Conservation (phyloP, 805 yeast genomes). For the Kazachstania bromeliacearum region DNA sequence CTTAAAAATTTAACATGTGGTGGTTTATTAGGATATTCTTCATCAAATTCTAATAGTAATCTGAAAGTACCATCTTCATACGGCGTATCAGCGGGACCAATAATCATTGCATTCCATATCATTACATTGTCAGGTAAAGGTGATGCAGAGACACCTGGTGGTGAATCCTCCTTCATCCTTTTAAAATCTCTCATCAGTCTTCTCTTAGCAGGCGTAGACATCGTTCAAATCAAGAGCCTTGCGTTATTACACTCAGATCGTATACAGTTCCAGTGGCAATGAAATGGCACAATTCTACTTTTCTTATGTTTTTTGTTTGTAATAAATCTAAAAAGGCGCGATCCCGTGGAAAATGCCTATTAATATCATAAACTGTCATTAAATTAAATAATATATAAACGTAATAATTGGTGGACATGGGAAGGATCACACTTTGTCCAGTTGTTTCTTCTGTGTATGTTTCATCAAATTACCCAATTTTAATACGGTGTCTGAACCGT, state of each 20-base stretch:
- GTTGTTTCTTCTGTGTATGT: constrained; percentile 49
- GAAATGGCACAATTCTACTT: too few species aligned
- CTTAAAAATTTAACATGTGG: constrained; percentile 85
- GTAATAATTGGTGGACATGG: too few species aligned
- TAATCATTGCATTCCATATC: constrained; percentile 95
- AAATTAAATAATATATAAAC: too few species aligned
- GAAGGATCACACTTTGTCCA: constrained; percentile 51
- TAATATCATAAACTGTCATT: too few species aligned
- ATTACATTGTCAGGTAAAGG: constrained; percentile 95
- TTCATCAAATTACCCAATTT: constrained; percentile 71
- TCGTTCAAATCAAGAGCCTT: too few species aligned
- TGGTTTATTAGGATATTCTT: constrained; percentile 95
- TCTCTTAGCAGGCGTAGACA: constrained; percentile 99
- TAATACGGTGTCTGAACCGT: constrained; percentile 82
- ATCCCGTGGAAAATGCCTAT: too few species aligned
- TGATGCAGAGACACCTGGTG: constrained; percentile 95
- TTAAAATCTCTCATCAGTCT: constrained; percentile 97
- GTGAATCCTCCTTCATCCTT: constrained; percentile 96
- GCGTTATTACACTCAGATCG: too few species aligned
- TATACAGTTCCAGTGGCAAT: too few species aligned
- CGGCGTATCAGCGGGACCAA: constrained; percentile 96
- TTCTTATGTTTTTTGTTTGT: too few species aligned
- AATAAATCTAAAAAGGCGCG: too few species aligned
- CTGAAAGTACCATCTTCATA: constrained; percentile 97
- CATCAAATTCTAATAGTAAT: constrained; percentile 78